phyloP scores from a whole-genome alignment of 148 eudicot species.

The Spergularia marina region DNA sequence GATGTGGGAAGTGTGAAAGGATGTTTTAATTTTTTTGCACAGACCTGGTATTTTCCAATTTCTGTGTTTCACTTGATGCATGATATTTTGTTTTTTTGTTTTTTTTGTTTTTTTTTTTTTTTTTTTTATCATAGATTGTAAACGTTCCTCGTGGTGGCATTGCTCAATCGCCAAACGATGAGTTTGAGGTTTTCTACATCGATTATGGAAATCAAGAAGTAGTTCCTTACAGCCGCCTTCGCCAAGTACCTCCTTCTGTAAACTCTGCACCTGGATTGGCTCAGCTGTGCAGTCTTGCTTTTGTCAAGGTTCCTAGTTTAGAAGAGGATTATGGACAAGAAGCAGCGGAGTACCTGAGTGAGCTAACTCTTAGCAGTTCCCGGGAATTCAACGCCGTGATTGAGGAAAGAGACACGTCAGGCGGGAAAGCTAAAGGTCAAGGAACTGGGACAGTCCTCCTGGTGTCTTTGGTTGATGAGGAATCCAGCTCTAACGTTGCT shows the following conservation, averaged over 20 bases:
- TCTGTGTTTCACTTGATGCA: not conserved
- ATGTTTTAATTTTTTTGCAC: not conserved
- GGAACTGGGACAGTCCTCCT: conserved; percentile 73
- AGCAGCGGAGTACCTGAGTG: conserved; percentile 68
- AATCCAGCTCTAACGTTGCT: conserved; percentile 53
- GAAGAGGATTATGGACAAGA: conserved; percentile 90
- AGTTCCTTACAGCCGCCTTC: conserved; percentile 61
- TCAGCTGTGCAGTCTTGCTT: conserved; percentile 82
- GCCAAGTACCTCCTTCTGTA: conserved; percentile 69
- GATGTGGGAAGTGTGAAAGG: not conserved
- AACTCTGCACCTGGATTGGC: conserved; percentile 68
- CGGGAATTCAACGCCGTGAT: conserved; percentile 72
- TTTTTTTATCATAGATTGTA: conserved; percentile 40
- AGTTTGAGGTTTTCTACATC: conserved; percentile 86
- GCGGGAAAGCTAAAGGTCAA: conserved; percentile 87
- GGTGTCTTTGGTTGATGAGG: conserved; percentile 63
- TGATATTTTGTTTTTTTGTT: not conserved
- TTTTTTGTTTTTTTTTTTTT: too few species aligned
- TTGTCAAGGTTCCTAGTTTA: conserved; percentile 67
- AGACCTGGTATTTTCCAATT: not conserved
- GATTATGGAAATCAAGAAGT: conserved; percentile 94
- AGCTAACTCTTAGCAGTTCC: conserved; percentile 46
- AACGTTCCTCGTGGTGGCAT: conserved; percentile 60
- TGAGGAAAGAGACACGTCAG: conserved; percentile 77
- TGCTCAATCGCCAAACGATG: conserved; percentile 57